Evolutionary conservation across 1,284 basidiomycete species (phyloP).

Genomic region (Ceratobasidium papillatum): DNA sequence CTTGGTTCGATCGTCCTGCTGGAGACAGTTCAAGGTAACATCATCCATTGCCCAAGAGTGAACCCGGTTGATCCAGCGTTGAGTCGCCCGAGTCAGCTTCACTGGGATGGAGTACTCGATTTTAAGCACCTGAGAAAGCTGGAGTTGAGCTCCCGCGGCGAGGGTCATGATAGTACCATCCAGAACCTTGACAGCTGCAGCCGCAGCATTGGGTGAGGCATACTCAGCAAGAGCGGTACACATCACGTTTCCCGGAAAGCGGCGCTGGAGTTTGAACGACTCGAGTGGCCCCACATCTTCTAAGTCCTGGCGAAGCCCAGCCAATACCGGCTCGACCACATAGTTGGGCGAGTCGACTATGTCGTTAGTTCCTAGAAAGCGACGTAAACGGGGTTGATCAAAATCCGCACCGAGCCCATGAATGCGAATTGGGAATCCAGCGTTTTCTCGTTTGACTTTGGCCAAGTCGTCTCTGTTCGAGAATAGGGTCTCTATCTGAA

Average conservation of each 20-base stretch:
- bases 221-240: conserved; percentile 23
- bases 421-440: not conserved
- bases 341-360: conserved; percentile 15
- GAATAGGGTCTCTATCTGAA: not conserved
- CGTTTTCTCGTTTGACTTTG: not conserved
- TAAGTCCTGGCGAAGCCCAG: not conserved
- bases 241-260: not conserved
- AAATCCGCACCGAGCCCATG: not conserved
- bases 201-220: conserved; percentile 12
- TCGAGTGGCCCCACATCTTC: conserved; percentile 14
- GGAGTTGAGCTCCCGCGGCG: conserved; percentile 16
- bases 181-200: conserved; percentile 22
- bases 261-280: conserved; percentile 8
- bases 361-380: not conserved
- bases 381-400: not conserved
- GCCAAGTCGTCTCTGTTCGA: not conserved
- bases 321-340: not conserved
- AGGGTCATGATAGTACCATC: not conserved
- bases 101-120: conserved; percentile 17
- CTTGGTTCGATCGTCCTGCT: conserved; percentile 5
- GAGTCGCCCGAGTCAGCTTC: not conserved
- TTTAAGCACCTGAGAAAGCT: not conserved
- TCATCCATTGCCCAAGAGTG: conserved; percentile 31
- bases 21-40: not conserved
- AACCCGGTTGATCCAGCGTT: conserved; percentile 12